Base-by-base conservation (phyloP, 257 asterid genomes). In the Eustoma russellianum region DNA sequence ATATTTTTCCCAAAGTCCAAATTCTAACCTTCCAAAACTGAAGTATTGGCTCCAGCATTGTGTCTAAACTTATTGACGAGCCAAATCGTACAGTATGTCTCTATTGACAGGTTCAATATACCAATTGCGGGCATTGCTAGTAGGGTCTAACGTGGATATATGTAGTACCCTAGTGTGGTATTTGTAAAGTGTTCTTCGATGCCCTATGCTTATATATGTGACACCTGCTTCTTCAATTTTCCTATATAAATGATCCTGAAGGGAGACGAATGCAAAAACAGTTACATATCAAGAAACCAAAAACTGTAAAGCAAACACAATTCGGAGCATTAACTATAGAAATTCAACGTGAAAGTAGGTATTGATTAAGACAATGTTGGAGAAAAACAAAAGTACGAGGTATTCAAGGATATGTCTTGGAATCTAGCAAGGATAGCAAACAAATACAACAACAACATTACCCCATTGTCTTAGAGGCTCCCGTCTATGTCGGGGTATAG, bases 181-280 rank as follows among this genome's bases (percentile, higher is more conserved):
- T 61, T 78, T 67, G 18, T 64, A 78, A 17, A 86, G 76, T 12
- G 95, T 74, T 52, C 77, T 67, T 50, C 90, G 77, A 50, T 83
- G 93, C 61, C 95, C 93, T 57, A 86, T 59, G 77, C 95, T 86
- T 64, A 86, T 47, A 45, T 70, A 83, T 8, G 95, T 86, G 53
- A 86, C 69, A 38, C 90, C 95, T 55, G 85, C 75, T 59, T 70
- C 85, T 61, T 75, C 79, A 19, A 83, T 70, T 60, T 70, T 70
- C 63, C 65, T 33, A 61, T 80, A 86, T 46, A 86, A 46, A 76
- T 81, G 82, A 61, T 73, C 93, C 93, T 83, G 86, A 70, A 72
- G 14, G 15, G 13, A 46, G 14, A 53, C 14, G 12, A 62, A 19
- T 49, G 14, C n/a, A 28, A 19, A 3, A 7, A 17, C 8, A 56